phyloP scores from a whole-genome alignment of 805 yeast genomes.

The Pichia rugopelliculosa region DNA sequence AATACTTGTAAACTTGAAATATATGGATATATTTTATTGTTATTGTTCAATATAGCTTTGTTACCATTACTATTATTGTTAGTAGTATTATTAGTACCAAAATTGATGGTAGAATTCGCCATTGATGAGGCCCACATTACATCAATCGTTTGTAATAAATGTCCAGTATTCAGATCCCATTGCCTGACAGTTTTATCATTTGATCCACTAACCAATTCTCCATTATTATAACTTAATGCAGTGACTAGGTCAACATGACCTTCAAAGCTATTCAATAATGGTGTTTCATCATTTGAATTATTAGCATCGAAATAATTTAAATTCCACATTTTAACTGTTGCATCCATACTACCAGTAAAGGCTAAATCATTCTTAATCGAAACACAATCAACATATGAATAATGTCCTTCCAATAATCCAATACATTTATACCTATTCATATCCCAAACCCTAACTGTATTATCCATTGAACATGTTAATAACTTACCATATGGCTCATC shows the following conservation, averaged over 20 bases:
- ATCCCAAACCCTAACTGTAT: conserved; percentile 81
- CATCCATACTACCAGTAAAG: conserved; percentile 57
- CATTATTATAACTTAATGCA: conserved; percentile 47
- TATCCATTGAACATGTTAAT: conserved; percentile 74
- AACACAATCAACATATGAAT: conserved; percentile 50
- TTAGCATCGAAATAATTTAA: conserved; percentile 18
- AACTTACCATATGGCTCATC: conserved; percentile 69
- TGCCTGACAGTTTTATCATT: conserved; percentile 65
- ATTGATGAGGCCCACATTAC: conserved; percentile 50
- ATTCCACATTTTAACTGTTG: conserved; percentile 58
- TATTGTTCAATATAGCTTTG: conserved; percentile 5
- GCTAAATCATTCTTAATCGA: conserved; percentile 42
- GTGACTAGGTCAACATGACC: conserved; percentile 64
- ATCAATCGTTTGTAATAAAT: conserved; percentile 64
- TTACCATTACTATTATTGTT: conserved; percentile 9
- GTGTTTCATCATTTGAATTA: conserved; percentile 9
- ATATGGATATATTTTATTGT: conserved; percentile 30
- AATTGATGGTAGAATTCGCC: conserved; percentile 16
- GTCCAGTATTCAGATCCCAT: conserved; percentile 65
- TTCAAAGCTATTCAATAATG: conserved; percentile 44
- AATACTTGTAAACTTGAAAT: conserved; percentile 64
- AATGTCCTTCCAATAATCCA: conserved; percentile 54
- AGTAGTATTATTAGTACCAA: conserved; percentile 7
- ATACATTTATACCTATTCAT: conserved; percentile 45
- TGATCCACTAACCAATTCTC: conserved; percentile 59